Evolutionary conservation across 2,329 filamentous ascomycete genomes (phyloP).

Genomic region (Cytospora mali): DNA sequence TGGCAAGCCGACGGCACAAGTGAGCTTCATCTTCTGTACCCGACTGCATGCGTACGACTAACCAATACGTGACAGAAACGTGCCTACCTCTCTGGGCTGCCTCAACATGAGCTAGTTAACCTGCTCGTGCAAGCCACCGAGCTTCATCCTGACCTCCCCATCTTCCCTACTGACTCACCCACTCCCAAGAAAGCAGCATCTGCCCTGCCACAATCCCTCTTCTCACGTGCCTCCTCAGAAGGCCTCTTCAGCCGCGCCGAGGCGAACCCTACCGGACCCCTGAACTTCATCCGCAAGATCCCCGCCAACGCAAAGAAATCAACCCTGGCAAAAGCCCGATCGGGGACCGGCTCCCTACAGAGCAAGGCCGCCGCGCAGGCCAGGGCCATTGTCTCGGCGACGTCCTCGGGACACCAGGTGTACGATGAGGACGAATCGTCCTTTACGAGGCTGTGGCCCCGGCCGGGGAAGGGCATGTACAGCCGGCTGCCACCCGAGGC

Average conservation of each 20-base stretch:
- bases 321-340: constrained; percentile 26
- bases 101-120: constrained; percentile 63
- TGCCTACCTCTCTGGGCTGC: constrained; percentile 63
- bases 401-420: constrained; percentile 19
- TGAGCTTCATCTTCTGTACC: constrained; percentile 30
- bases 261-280: constrained; percentile 39
- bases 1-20: constrained; percentile 43
- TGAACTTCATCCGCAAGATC: constrained; percentile 45
- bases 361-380: constrained; percentile 24
- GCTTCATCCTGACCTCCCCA: constrained; percentile 64
- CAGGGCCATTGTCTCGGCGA: neutral
- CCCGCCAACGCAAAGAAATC: constrained; percentile 30
- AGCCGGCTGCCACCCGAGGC: constrained; percentile 33
- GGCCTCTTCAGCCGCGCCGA: constrained; percentile 39
- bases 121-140: constrained; percentile 65
- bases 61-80: constrained; percentile 51
- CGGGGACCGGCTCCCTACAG: constrained; percentile 24
- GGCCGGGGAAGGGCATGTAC: constrained; percentile 36
- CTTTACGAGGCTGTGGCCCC: constrained; percentile 36
- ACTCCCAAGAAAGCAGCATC: constrained; percentile 8
- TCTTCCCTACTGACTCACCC: constrained; percentile 53
- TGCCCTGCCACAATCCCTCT: constrained; percentile 35
- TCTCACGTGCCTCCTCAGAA: constrained; percentile 28
- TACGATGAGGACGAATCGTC: constrained; percentile 36
- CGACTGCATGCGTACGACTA: neutral